Percentiles rank a stretch among this genome's conserved stretches.
phyloP scores from a whole-genome alignment of 1,284 basidiomycete species.

The Thecaphora frezii region DNA sequence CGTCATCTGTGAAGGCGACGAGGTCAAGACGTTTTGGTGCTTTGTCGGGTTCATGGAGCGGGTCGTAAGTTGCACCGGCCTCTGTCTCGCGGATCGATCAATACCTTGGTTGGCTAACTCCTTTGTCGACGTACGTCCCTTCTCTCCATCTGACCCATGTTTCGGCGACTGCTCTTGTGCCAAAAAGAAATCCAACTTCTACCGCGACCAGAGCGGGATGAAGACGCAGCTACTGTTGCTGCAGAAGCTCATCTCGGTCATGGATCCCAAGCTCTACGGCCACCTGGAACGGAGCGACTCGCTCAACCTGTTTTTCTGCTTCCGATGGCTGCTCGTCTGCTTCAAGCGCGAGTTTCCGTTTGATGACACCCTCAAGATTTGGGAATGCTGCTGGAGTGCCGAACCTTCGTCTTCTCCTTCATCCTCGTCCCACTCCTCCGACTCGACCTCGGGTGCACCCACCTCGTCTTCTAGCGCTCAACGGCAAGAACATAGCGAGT shows the following conservation, averaged over 20 bases:
- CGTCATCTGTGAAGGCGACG: conserved; percentile 83
- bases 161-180: conserved; percentile 2
- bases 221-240: conserved; percentile 85
- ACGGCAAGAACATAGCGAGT: not conserved
- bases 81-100: not conserved
- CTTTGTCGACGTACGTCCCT: too few relatives aligned
- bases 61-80: conserved; percentile 67
- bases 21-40: conserved; percentile 90
- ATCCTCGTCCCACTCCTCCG: too few relatives aligned
- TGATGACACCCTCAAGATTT: conserved; percentile 80
- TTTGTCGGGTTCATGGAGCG: conserved; percentile 92
- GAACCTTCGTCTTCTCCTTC: too few relatives aligned
- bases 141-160: not conserved
- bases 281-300: conserved; percentile 78
- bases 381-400: conserved; percentile 72
- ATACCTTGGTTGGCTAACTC: too few relatives aligned
- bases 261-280: conserved; percentile 76
- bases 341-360: conserved; percentile 82
- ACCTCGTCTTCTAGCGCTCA: too few relatives aligned
- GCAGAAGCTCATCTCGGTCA: conserved; percentile 84
- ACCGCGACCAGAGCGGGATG: conserved; percentile 97
- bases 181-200: conserved; percentile 82
- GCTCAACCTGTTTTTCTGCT: conserved; percentile 96
- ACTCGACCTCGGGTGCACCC: too few relatives aligned
- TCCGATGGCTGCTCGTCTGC: conserved; percentile 68